Base-by-base conservation (phyloP, 1,284 basidiomycete genomes). In the Tilletia setariae region DNA sequence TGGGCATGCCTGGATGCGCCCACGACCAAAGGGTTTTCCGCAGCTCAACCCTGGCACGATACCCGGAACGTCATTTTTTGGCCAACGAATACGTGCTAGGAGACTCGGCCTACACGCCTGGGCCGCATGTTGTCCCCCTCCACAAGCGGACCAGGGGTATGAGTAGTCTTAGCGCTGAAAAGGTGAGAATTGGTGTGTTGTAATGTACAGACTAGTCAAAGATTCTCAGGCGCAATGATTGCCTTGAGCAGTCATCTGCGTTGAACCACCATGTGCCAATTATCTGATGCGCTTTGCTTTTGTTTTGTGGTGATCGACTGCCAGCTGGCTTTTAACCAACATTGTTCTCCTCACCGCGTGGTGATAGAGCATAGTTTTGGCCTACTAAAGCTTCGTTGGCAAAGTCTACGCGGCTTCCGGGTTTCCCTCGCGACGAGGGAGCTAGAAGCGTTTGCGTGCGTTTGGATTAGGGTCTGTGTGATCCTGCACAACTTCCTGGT, bases 341-440 rank as follows among this genome's bases (percentile, higher is more conserved):
- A 61, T 30, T 32, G 13, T 15, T 32, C 32, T 32, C 23, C 56
- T 6, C 56, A 40, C 13, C 56, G 56, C 4, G 28, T 40, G 6
- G 56, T 32, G 19, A 30, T 61, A 16, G 56, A 61, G 56, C 56
- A 61, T 32, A 15, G 30, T 4, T 61, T 61, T 30, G 56, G 56
- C 15, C 9, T 61, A 30, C 56, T 61, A 2, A 61, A 61, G 32
- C 56, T 61, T 2, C 56, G 56, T 9, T 61, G 56, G 56, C 56
- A 61, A 21, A 35, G 30, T 16, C 28, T 61, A 3, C 23, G 30
- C 2, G 56, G 30, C 13, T 19, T 30, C 3, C 56, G 30, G 9
- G 13, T 61, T 19, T 32, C 11, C 2, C 4, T 35, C 28, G n/a
- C 8, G 1, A 6, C 28, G 9, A 32, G 16, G 25, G 32, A 13